Evolutionary conservation across 2,329 filamentous ascomycete species (phyloP).

Genomic region (Myriosclerotinia curreyana): DNA sequence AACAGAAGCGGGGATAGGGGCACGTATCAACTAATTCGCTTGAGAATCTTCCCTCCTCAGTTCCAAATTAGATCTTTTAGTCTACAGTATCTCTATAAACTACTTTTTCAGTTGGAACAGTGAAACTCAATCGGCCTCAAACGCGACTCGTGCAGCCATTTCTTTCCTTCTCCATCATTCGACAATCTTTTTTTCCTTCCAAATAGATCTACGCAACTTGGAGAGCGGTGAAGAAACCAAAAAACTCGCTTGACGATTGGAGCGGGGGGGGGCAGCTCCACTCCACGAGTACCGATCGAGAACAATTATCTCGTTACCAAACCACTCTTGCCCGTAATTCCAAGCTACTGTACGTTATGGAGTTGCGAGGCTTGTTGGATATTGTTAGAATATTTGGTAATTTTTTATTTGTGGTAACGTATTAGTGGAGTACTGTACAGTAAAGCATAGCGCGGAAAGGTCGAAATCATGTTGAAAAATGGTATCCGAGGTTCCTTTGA

Average conservation of each 20-base stretch:
- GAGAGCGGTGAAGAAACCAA: constrained; percentile 12
- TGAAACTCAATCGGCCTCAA: neutral
- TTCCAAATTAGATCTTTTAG: neutral
- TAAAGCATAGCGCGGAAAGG: constrained; percentile 5
- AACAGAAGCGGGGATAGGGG: neutral
- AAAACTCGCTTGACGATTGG: constrained; percentile 14
- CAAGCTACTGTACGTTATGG: constrained; percentile 7
- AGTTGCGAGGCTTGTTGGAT: neutral
- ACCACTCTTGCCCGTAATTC: constrained; percentile 1
- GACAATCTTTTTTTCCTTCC: neutral
- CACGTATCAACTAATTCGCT: constrained; percentile 3
- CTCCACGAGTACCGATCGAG: neutral
- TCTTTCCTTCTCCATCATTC: neutral
- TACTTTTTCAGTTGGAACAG: neutral
- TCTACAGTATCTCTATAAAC: neutral
- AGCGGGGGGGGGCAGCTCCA: constrained; percentile 10
- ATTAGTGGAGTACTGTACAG: neutral
- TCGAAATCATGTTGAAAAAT: constrained; percentile 3
- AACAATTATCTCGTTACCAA: constrained; percentile 5
- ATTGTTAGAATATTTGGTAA: neutral
- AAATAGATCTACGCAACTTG: constrained; percentile 6
- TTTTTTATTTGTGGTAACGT: neutral
- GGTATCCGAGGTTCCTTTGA: neutral
- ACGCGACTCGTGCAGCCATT: neutral
- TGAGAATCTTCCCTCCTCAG: neutral